Evolutionary conservation across 345 rosid genomes (phyloP).

Genomic region (Citrus medica): DNA sequence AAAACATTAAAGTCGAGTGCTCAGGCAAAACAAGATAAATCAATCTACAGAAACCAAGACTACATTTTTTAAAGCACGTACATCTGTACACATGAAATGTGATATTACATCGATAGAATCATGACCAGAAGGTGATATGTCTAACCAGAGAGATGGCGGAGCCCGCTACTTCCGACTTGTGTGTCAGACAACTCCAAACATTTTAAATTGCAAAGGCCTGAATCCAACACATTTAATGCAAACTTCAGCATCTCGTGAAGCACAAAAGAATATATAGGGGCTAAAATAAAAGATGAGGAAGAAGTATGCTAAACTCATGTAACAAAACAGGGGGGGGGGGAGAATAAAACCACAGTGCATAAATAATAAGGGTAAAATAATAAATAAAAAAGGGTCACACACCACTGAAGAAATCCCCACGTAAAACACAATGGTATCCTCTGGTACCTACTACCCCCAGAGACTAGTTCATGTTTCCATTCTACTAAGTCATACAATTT

Average conservation of each 20-base stretch:
- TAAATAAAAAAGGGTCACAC: not conserved
- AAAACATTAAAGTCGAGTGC: not conserved
- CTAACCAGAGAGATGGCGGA: constrained; percentile 76
- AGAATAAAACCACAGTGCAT: not conserved
- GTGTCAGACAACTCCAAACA: constrained; percentile 88
- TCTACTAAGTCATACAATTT: not conserved
- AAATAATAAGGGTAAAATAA: too few relatives aligned
- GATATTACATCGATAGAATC: not conserved
- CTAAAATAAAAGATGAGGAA: not conserved
- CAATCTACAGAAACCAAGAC: not conserved
- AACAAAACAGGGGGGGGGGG: not conserved
- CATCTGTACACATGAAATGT: not conserved
- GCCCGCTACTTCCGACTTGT: constrained; percentile 68
- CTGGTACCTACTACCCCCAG: not conserved
- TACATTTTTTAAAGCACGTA: not conserved
- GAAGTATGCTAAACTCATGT: not conserved
- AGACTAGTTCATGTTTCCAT: not conserved
- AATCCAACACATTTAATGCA: not conserved
- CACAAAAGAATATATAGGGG: not conserved
- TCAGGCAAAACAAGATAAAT: not conserved
- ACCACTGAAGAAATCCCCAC: not conserved
- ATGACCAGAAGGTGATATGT: constrained; percentile 11
- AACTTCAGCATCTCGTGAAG: not conserved
- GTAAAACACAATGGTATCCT: not conserved
- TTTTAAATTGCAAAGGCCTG: constrained; percentile 66